Evolutionary conservation across 306 rosid genomes (phyloP).

Genomic region (Hippophae tibetana): DNA sequence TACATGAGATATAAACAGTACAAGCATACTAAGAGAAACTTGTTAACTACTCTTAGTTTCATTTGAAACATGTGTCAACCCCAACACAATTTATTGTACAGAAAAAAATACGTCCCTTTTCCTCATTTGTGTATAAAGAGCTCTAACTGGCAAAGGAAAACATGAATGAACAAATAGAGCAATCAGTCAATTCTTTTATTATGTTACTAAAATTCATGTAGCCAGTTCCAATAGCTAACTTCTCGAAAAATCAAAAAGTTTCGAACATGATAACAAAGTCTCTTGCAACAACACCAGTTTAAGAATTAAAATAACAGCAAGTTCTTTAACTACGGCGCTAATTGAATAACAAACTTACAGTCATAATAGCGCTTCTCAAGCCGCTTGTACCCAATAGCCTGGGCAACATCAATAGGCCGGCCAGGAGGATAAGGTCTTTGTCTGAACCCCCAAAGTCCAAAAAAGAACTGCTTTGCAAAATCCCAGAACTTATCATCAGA

Average conservation of each 20-base stretch:
- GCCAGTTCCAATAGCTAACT: neutral
- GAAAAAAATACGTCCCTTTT: too few species aligned
- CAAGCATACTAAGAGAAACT: neutral
- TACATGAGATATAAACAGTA: neutral
- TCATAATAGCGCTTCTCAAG: slow-evolving; percentile 83
- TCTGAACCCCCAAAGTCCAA: slow-evolving; percentile 76
- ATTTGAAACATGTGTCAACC: too few species aligned
- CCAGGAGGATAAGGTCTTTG: slow-evolving; percentile 80
- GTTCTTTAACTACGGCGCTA: neutral
- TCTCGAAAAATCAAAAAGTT: neutral
- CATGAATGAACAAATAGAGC: neutral
- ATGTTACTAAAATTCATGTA: neutral
- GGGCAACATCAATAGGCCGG: slow-evolving; percentile 86
- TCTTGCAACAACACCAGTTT: too few species aligned
- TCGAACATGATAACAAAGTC: neutral
- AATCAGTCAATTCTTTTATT: neutral
- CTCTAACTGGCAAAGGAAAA: too few species aligned
- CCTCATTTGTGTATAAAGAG: too few species aligned
- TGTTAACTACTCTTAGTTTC: too few species aligned
- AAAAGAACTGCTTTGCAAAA: slow-evolving; percentile 65
- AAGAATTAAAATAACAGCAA: neutral
- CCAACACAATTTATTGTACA: too few species aligned
- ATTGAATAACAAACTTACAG: slow-evolving; percentile 45
- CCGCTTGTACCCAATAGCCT: slow-evolving; percentile 74
- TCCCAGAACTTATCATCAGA: slow-evolving; percentile 79